A percentile compares a stretch with the other conserved stretches of the same genome.
phyloP scores from a whole-genome alignment of 1,284 basidiomycete genomes.

The Cutaneotrichosporon sp. region DNA sequence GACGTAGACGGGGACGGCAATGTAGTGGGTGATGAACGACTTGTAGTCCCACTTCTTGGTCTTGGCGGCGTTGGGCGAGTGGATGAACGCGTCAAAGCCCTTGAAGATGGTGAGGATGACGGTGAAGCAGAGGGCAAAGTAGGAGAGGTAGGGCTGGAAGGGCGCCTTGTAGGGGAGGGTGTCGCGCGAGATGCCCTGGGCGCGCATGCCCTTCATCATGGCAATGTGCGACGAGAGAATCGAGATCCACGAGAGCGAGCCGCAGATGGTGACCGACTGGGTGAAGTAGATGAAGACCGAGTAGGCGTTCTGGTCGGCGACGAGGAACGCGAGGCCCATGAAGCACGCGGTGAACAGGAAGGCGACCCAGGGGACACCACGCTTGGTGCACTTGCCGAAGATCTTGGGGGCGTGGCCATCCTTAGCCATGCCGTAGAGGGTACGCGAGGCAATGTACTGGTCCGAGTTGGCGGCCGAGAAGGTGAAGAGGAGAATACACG shows the following conservation, averaged over 20 bases:
- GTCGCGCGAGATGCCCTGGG: slow-evolving; percentile 62
- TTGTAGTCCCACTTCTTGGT: slow-evolving; percentile 51
- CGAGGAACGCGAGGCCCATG: slow-evolving; percentile 50
- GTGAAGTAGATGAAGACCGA: slow-evolving; percentile 70
- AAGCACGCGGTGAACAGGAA: slow-evolving; percentile 49
- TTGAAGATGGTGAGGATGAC: slow-evolving; percentile 67
- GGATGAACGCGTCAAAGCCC: slow-evolving; percentile 64
- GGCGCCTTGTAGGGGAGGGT: slow-evolving; percentile 59
- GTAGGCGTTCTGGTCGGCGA: slow-evolving; percentile 30
- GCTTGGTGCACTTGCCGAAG: slow-evolving; percentile 54
- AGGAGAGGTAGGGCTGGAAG: slow-evolving; percentile 42
- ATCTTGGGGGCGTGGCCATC: slow-evolving; percentile 59
- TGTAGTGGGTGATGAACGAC: slow-evolving; percentile 61
- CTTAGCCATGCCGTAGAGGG: slow-evolving; percentile 59
- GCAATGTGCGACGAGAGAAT: slow-evolving; percentile 68
- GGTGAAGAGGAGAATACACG: slow-evolving; percentile 46
- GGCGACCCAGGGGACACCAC: slow-evolving; percentile 56
- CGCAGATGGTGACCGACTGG: slow-evolving; percentile 67
- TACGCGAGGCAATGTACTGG: slow-evolving; percentile 59
- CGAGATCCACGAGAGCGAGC: slow-evolving; percentile 70
- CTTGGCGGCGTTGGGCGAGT: slow-evolving; percentile 1
- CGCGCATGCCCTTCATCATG: slow-evolving; percentile 68
- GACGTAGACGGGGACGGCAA: slow-evolving; percentile 55
- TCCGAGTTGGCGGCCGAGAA: slow-evolving; percentile 62
- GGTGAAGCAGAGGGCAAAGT: slow-evolving; percentile 62